These are phyloP conservation scores for Prunella vulgaris DNA, from an alignment of 257 asterid species.

Conservation along the genomic window DNA sequence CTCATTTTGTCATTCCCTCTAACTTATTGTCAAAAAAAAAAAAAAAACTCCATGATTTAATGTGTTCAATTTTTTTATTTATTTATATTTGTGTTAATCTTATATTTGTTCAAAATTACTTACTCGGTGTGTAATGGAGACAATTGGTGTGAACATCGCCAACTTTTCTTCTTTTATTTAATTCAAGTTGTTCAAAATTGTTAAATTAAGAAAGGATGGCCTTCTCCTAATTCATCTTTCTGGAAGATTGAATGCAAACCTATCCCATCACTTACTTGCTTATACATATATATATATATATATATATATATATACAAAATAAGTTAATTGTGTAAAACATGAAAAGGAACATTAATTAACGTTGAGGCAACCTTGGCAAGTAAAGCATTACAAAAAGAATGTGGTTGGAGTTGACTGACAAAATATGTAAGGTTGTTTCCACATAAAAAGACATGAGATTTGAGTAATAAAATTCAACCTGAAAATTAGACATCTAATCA, in stretches of 20 bases:
- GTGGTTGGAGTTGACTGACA: not conserved
- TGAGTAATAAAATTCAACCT: conserved; percentile 10
- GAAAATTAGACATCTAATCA: conserved; percentile 3
- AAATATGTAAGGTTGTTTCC: not conserved
- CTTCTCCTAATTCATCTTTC: not conserved
- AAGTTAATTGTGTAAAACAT: not conserved
- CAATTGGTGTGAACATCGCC: no score
- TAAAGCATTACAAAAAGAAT: not conserved
- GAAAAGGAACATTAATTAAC: not conserved
- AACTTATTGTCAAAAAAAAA: no score
- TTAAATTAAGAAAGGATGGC: not conserved
- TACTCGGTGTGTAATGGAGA: no score
- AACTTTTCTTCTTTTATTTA: no score
- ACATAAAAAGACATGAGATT: not conserved
- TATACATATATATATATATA: not conserved
- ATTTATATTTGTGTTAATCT: no score
- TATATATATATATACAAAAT: no score
- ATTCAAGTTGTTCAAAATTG: no score
- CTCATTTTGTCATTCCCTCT: no score
- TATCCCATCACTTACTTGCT: not conserved
- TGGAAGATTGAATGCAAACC: not conserved
- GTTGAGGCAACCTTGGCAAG: not conserved
- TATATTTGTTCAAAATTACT: no score
- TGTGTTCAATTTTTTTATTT: no score
- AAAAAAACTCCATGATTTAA: no score